Base-by-base conservation (phyloP, 2,329 filamentous ascomycete species). In the Diaporthe sp. region DNA sequence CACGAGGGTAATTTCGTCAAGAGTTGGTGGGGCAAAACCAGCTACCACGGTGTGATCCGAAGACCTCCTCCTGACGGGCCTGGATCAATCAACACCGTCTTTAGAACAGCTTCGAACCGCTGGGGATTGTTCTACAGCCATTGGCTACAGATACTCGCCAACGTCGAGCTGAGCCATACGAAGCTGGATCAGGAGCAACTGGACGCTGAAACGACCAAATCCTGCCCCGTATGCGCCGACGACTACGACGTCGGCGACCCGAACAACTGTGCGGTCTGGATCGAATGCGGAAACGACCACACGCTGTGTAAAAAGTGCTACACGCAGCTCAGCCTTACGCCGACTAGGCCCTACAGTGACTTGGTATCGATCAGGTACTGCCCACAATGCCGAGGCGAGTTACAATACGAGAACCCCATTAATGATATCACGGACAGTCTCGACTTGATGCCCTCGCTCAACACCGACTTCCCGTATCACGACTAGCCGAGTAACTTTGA, bases 51-150 rank as follows among this genome's bases (percentile, higher is more conserved):
- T 9, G 8, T 70, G 19, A 2, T 15, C 9, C 4, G 7, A 8
- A 8, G 13, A 15, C 3, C 22, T 7, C 6, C 13, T 49, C 2
- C 8, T 22, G 44, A 13, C 37, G 12, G 44, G 7, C 8, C 44
- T 19, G 17, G 8, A 22, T 22, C 17, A 19, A 49, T 49, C 8
- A 34, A 55, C 1, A 4, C 4, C 13, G 19, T 61, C 2, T 4
- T 28, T 7, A 0, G 0, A 1, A 5, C 15, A 1, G 70, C 70
- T 2, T 0, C 4, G 28, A 15, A 17, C 28, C 7, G 1, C 0
- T 72, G 55, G 70, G 3, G 4, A 1, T 12, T 2, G 2, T 72
- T 72, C 44, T 72, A 72, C 15, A 55, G 28, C 5, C 44, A 13
- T 2, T 72, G 49, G 39, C 34, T 72, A 1, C 25, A 44, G 10